Evolutionary conservation across 2,329 filamentous ascomycete genomes (phyloP).

Genomic region (Cylindrodendrum hubeiense): DNA sequence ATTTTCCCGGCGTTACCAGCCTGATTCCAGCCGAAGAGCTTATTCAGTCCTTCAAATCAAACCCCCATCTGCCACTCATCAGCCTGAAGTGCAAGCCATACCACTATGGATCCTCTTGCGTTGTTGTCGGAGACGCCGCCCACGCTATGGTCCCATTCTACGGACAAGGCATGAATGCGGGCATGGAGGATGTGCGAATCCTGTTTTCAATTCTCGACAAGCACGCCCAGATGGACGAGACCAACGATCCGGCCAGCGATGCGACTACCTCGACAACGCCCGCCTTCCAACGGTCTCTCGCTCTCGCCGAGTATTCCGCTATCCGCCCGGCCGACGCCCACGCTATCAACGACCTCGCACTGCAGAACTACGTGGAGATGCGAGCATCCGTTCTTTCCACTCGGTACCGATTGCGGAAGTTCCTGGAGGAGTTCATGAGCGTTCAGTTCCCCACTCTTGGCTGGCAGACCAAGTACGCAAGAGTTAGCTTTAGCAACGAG

Average conservation of each 20-base stretch:
- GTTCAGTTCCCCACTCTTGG: slow-evolving; percentile 81
- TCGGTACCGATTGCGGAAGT: slow-evolving; percentile 84
- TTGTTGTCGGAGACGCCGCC: slow-evolving; percentile 92
- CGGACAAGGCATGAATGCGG: slow-evolving; percentile 97
- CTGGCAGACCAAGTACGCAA: slow-evolving; percentile 92
- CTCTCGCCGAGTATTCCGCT: slow-evolving; percentile 81
- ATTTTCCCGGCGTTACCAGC: slow-evolving; percentile 88
- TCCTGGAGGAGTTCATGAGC: slow-evolving; percentile 85
- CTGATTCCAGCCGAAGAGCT: slow-evolving; percentile 78
- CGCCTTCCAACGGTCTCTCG: slow-evolving; percentile 68
- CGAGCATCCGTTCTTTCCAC: slow-evolving; percentile 83
- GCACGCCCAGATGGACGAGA: slow-evolving; percentile 62
- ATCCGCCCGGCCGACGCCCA: slow-evolving; percentile 83
- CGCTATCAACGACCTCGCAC: slow-evolving; percentile 91
- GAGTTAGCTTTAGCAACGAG: slow-evolving; percentile 94
- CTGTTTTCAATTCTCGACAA: slow-evolving; percentile 87
- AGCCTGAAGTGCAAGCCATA: slow-evolving; percentile 94
- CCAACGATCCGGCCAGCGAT: slow-evolving; percentile 54
- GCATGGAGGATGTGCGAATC: slow-evolving; percentile 91
- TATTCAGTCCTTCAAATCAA: slow-evolving; percentile 78
- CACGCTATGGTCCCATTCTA: slow-evolving; percentile 99
- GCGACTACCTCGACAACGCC: slow-evolving; percentile 57
- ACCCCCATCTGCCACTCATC: slow-evolving; percentile 93
- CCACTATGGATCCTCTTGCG: slow-evolving; percentile 80
- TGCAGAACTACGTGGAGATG: slow-evolving; percentile 96